Base-by-base conservation (phyloP, 306 rosid genomes). In the Potentilla sterilis region DNA sequence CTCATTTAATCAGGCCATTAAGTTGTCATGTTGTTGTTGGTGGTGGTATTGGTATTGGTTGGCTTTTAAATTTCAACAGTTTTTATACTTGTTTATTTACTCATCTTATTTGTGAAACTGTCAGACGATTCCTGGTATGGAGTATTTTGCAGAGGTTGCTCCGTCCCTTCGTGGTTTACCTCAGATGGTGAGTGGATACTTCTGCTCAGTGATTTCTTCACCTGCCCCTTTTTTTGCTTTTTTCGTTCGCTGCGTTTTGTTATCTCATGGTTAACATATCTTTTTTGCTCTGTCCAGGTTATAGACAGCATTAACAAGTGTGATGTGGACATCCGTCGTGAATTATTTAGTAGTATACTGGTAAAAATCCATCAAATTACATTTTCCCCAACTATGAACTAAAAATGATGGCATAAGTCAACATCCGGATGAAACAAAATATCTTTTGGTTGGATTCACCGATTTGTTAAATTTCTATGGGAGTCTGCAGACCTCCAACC, bases 271-370 rank as follows among this genome's bases (percentile, higher is more conserved):
- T 82, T 77, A 35, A 46, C 40, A 46, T 38, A 38, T 81, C 6
- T 67, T 70, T 16, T 76, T 73, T 69, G 35, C 61, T 73, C 34
- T 84, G 65, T 77, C 77, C 89, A 96, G 99, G 97, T 96, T 72
- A 89, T 96, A 42, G 97, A 96, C 75, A 96, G 99, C 86, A 92
- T 96, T 75, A 96, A 90, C 72, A 92, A 80, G 83, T 96, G 98
- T 84, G 99, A 96, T 37, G 99, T 89, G 82, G 99, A 96, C 88
- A 96, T 96, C 81, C 93, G 98, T 59, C 90, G 97, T 79, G 99
- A 96, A 81, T 82, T 96, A 46, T 96, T 92, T 80, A 96, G 98
- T 74, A 92, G 98, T 81, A 96, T 96, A 77, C 86, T 96, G 99
- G 99, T 96, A 90, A 83, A 21, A 21, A 38, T 77, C 70, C 58